Conservation (phyloP, 2,329 filamentous ascomycete genomes). For the Fusarium tricinctum region DNA sequence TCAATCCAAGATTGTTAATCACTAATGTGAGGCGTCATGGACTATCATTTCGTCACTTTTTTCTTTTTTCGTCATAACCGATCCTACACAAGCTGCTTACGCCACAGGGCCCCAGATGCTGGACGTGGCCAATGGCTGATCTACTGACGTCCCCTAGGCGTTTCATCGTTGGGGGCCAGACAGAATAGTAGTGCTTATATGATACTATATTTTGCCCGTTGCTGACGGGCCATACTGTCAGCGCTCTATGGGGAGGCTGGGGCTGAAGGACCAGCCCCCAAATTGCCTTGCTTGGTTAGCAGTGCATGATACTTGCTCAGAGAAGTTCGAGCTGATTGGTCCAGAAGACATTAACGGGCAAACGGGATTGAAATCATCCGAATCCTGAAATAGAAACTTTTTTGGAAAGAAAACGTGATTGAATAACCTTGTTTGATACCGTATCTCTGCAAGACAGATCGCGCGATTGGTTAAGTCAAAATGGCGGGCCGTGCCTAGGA, state of each 20-base stretch:
- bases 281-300: not conserved
- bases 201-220: not conserved
- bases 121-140: not conserved
- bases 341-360: too few species aligned
- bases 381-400: too few species aligned
- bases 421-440: too few species aligned
- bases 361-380: too few species aligned
- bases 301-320: not conserved
- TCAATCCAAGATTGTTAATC: not conserved
- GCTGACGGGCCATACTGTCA: not conserved
- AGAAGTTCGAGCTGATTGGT: not conserved
- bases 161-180: not conserved
- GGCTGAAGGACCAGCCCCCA: too few species aligned
- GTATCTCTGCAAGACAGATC: not conserved
- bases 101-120: not conserved
- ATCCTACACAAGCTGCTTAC: not conserved
- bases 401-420: too few species aligned
- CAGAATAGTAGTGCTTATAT: not conserved
- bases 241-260: not conserved
- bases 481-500: not conserved
- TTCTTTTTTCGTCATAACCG: not conserved
- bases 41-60: constrained; percentile 1
- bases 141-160: not conserved
- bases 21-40: not conserved
- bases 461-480: not conserved